Conservation (phyloP, 2,329 filamentous ascomycete species). For the Aspergillus phoenicis region DNA sequence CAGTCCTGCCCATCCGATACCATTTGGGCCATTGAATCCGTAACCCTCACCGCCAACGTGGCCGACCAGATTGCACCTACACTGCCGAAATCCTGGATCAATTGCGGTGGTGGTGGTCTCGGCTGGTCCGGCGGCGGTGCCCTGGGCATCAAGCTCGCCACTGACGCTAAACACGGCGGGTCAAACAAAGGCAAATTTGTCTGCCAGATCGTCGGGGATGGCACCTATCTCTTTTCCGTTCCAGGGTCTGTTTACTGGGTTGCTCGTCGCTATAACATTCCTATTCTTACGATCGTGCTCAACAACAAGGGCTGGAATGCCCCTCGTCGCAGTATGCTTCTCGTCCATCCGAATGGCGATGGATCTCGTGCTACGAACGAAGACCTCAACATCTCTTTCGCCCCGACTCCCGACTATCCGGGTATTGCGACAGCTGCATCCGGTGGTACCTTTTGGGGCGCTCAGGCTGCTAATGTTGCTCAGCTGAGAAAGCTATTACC, state of each 20-base stretch:
- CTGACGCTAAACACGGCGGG: slow-evolving; percentile 54
- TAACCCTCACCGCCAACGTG: slow-evolving; percentile 69
- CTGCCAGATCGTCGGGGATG: slow-evolving; percentile 68
- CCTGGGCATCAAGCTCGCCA: slow-evolving; percentile 74
- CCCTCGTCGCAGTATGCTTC: slow-evolving; percentile 60
- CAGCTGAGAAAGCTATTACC: slow-evolving; percentile 59
- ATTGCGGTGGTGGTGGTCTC: slow-evolving; percentile 77
- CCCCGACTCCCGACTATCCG: slow-evolving; percentile 66
- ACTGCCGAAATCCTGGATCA: slow-evolving; percentile 73
- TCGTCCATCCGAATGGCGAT: slow-evolving; percentile 67
- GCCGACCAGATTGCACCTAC: slow-evolving; percentile 71
- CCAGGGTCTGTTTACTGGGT: slow-evolving; percentile 72
- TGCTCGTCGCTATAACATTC: slow-evolving; percentile 65
- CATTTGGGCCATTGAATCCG: slow-evolving; percentile 76
- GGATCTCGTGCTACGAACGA: slow-evolving; percentile 64
- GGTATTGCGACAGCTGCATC: slow-evolving; percentile 69
- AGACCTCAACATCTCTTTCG: slow-evolving; percentile 68
- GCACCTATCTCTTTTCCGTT: slow-evolving; percentile 67
- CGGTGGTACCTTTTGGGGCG: slow-evolving; percentile 65
- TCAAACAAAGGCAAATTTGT: slow-evolving; percentile 60
- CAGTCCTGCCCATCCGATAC: slow-evolving; percentile 63
- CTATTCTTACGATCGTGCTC: slow-evolving; percentile 66
- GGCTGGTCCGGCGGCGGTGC: slow-evolving; percentile 79
- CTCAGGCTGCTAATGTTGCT: slow-evolving; percentile 57
- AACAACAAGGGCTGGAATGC: slow-evolving; percentile 75